Percentiles rank a stretch among this genome's conserved stretches.
Evolutionary conservation across 2,329 filamentous ascomycete genomes (phyloP).

Genomic region (Tolypocladium ovalisporum): DNA sequence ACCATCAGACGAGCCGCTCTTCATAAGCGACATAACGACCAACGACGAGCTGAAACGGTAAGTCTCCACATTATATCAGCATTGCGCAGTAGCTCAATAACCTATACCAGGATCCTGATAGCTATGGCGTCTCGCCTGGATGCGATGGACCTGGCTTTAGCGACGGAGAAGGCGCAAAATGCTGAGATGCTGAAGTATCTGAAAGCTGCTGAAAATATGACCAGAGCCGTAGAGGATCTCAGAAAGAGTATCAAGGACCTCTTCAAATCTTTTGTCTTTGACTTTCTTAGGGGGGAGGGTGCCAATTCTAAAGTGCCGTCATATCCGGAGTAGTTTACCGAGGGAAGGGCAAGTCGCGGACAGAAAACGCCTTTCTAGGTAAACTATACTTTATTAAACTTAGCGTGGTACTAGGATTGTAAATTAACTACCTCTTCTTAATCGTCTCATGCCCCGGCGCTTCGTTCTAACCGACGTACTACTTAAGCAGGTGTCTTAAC

Average conservation of each 20-base stretch:
- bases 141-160: background rate
- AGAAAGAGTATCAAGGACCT: constrained; percentile 2
- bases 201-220: background rate
- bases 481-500: background rate
- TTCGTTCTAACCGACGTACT: background rate
- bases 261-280: background rate
- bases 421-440: background rate
- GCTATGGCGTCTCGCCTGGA: background rate
- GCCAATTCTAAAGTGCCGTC: background rate
- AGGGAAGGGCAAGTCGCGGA: too few relatives aligned
- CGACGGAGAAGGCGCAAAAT: background rate
- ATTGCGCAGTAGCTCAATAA: background rate
- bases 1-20: background rate
- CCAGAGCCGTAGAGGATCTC: background rate
- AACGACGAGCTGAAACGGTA: background rate
- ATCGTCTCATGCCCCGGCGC: too few relatives aligned
- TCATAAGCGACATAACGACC: background rate
- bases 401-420: background rate
- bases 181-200: background rate
- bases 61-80: background rate
- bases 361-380: too few relatives aligned
- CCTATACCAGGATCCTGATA: background rate
- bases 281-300: background rate
- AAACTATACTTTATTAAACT: too few relatives aligned
- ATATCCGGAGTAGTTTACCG: background rate